Evolutionary conservation across 805 yeast species (phyloP), one percentile per base, ranked within the genome.

Genomic region (Starmera amethionina): DNA sequence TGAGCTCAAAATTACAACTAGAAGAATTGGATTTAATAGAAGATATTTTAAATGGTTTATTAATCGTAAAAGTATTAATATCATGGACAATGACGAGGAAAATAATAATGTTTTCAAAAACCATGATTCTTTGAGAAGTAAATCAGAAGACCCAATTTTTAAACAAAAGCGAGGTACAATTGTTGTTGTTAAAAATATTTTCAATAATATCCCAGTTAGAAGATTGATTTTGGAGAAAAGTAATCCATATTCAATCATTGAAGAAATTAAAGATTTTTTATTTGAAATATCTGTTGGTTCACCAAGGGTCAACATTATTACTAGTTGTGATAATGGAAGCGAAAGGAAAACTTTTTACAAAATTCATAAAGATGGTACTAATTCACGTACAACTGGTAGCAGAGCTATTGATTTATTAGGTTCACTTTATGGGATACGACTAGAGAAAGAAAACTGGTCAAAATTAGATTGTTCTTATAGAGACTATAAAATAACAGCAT

Each of bases 1-100:
- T 0, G 55, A 65, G 12, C 43, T 77, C n/a, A 50, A 65, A 0
- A 55, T 85, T 1, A 54, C 67, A 1, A 71, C 90, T 0, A 73
- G 70, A 43, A 46, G 58, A 0, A 42, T 40, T 13, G 56, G 51
- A 6, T 55, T 46, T 40, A 57, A 55, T 36, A 50, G 54, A 7
- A 46, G 62, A 0, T 65, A 64, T 55, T 42, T 45, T 28, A 37
- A 45, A 9, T 37, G 40, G 16, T 34, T 39, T 22, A 34, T 37
- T 16, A 36, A 47, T 14, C 41, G 45, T 1, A 37, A 49, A 36
- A 43, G 51, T 16, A 25, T 38, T 4, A 30, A 47, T 2, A 48
- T 54, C 1, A 42, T 46, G 2, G 32, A 36, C 25, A 22, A 37
- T 36, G 10, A 44, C 32, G 46, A 39, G 18, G 40, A 35, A 8